Evolutionary conservation across 257 asterid genomes (phyloP), one percentile per base, ranked within the genome.

Genomic region (Nicotiana tabacum): DNA sequence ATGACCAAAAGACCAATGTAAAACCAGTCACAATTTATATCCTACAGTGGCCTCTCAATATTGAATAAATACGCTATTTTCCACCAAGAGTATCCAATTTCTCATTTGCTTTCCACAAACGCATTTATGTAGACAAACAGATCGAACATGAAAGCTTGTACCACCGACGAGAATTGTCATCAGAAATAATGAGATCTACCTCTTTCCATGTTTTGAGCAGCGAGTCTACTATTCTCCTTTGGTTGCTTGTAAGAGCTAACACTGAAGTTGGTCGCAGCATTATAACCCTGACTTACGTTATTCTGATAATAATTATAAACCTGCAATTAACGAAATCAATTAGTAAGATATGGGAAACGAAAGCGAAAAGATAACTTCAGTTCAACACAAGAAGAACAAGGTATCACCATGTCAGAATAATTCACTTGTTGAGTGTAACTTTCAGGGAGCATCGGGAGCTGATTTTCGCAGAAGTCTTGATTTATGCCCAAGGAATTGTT

Each of bases 111-210:
- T 61, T 69, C 83, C 82, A 81, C 43, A 84, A 43, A 61, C 78
- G 85, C 83, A 83, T 85, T 88, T 88, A 82, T 82, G 88, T 84
- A 85, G 83, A 87, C 87, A 78, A 77, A 67, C 72, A 85, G 77
- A 74, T 62, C 82, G 85, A 85, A 88, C 56, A 82, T 81, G 84
- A 81, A 84, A 39, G 86, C 85, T 82, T 82, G 86, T 2, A 85
- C 89, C 90, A 85, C 78, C 79, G 77, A 83, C 84, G 86, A 85
- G 85, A 84, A 83, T 83, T 87, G 85, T 88, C 91, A 90, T 90
- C 94, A 89, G 84, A 46, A 72, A 72, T 43, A 72, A 48, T 72
- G 79, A 72, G 61, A 72, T 72, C 79, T 72, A 72, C 91, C 90
- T 86, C 89, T 82, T 87, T 87, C 86, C 81, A 80, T 78, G 83